These are phyloP conservation scores for Nicotiana attenuata DNA, from an alignment of 257 asterid species.

Conservation along the genomic window DNA sequence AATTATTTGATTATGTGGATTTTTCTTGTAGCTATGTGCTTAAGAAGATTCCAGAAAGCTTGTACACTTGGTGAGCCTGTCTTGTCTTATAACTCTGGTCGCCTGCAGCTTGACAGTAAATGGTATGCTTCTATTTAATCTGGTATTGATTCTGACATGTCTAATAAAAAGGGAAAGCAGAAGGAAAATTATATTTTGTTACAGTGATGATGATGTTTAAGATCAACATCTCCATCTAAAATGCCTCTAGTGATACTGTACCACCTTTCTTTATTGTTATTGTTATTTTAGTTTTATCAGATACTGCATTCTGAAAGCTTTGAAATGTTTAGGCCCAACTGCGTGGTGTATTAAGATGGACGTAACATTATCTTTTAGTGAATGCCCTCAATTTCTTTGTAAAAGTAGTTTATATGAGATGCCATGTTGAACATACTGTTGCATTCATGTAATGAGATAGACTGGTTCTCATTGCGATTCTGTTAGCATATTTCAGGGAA, in stretches of 20 bases:
- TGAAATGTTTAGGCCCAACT: background rate
- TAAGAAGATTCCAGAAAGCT: conserved; percentile 73
- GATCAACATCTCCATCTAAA: conserved; percentile 1
- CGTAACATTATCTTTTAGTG: background rate
- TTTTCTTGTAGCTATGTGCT: conserved; percentile 78
- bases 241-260: background rate
- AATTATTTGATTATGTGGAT: conserved; percentile 20
- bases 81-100: conserved; percentile 56
- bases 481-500: background rate
- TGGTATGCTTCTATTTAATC: conserved; percentile 45
- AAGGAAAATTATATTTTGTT: no score
- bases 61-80: conserved; percentile 65
- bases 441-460: background rate
- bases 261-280: background rate
- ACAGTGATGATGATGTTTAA: background rate
- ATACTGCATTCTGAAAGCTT: background rate
- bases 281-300: background rate
- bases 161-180: background rate
- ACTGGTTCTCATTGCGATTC: background rate
- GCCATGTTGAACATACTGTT: background rate
- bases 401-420: background rate
- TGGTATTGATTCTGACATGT: background rate
- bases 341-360: conserved; percentile 4
- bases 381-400: conserved; percentile 3
- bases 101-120: conserved; percentile 69